These are phyloP conservation scores for Gelatoporia subvermispora DNA, from an alignment of 768 basidiomycete genomes.

Conservation along the genomic window DNA sequence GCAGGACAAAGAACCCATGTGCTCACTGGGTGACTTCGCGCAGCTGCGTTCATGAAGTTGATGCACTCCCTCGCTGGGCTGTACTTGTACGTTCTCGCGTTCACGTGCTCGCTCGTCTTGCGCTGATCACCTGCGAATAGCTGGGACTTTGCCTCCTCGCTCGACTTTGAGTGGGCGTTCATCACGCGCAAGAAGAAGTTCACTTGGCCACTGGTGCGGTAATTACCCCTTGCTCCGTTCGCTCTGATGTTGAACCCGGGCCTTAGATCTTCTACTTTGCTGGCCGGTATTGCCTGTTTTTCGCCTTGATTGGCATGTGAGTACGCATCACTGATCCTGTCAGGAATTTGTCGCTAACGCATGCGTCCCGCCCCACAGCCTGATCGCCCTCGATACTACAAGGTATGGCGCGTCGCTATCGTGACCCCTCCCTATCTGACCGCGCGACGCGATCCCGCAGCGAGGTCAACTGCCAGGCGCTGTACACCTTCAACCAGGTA, in stretches of 20 bases:
- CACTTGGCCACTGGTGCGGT: constrained; percentile 44
- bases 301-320: constrained; percentile 44
- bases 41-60: constrained; percentile 36
- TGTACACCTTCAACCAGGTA: constrained; percentile 47
- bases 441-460: constrained; percentile 16
- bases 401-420: constrained; percentile 15
- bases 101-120: background rate
- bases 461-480: constrained; percentile 37
- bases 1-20: background rate
- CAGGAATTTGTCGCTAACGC: background rate
- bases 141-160: constrained; percentile 40
- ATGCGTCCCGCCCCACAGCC: constrained; percentile 12
- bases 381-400: constrained; percentile 34
- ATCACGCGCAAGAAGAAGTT: constrained; percentile 37
- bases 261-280: constrained; percentile 40
- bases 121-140: constrained; percentile 17
- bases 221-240: constrained; percentile 3
- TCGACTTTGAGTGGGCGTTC: constrained; percentile 39
- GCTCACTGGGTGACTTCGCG: background rate
- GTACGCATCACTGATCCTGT: constrained; percentile 8
- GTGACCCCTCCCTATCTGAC: background rate
- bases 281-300: constrained; percentile 39
- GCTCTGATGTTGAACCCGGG: background rate
- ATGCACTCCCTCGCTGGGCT: constrained; percentile 40
- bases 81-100: constrained; percentile 29